phyloP scores from a whole-genome alignment of 2,329 filamentous ascomycete species.

The Fusarium foetens region DNA sequence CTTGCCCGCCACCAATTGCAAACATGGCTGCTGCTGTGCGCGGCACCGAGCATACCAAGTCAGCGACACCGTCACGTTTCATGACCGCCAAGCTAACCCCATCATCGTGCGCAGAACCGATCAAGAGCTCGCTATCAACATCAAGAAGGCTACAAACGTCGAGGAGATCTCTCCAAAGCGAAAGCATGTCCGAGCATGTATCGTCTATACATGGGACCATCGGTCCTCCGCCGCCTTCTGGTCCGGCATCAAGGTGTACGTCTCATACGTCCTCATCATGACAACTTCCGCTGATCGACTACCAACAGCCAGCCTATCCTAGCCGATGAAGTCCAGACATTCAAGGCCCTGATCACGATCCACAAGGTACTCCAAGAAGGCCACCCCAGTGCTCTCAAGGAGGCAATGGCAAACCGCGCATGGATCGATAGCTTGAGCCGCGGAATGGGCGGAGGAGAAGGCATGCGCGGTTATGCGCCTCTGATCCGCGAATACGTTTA shows the following conservation, averaged over 20 bases:
- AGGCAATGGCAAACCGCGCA: constrained; percentile 86
- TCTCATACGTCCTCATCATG: constrained; percentile 44
- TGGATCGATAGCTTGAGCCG: constrained; percentile 95
- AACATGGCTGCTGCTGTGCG: constrained; percentile 48
- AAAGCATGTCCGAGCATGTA: constrained; percentile 97
- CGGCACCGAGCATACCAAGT: constrained; percentile 52
- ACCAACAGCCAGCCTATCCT: constrained; percentile 88
- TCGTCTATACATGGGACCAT: constrained; percentile 99
- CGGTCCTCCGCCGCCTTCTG: constrained; percentile 95
- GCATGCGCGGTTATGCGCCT: constrained; percentile 88
- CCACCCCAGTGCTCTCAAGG: constrained; percentile 85
- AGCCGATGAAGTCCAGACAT: constrained; percentile 97
- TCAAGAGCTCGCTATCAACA: constrained; percentile 75
- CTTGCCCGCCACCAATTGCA: constrained; percentile 32
- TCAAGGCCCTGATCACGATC: constrained; percentile 96
- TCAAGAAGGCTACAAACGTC: constrained; percentile 74
- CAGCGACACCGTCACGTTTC: constrained; percentile 27
- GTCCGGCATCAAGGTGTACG: constrained; percentile 97
- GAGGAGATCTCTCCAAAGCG: constrained; percentile 76
- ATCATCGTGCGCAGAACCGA: constrained; percentile 63
- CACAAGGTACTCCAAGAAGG: constrained; percentile 98
- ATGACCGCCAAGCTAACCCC: constrained; percentile 25
- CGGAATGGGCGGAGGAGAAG: constrained; percentile 84
- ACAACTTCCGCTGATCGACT: constrained; percentile 11
- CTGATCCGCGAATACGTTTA: constrained; percentile 97